These are phyloP conservation scores for Chytriomyces sp. DNA, from an alignment of 192 early-diverging fungal genomes.

Conservation along the genomic window DNA sequence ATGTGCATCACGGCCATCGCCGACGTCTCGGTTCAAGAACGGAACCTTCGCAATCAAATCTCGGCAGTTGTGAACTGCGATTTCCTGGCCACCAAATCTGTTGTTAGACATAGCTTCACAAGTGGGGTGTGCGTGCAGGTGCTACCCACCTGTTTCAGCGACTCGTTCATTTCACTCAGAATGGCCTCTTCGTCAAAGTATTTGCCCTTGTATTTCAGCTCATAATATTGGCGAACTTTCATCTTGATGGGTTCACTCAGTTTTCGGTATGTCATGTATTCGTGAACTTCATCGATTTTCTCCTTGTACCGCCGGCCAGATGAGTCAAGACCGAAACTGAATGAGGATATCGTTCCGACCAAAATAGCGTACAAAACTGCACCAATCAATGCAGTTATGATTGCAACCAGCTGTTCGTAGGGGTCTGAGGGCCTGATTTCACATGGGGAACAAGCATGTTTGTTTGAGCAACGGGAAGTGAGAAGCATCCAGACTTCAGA, in stretches of 20 bases:
- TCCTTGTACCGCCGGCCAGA: slow-evolving; percentile 52
- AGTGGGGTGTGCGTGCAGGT: background rate
- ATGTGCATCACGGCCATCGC: slow-evolving; percentile 49
- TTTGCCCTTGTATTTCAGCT: slow-evolving; percentile 57
- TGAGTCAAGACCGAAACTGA: slow-evolving; percentile 57
- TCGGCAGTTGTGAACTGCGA: slow-evolving; percentile 55
- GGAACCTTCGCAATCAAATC: slow-evolving; percentile 55
- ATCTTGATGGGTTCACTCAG: slow-evolving; percentile 34
- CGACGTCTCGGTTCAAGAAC: slow-evolving; percentile 49
- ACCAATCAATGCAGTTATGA: slow-evolving; percentile 43
- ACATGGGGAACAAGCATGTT: background rate
- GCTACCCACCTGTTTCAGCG: slow-evolving; percentile 45
- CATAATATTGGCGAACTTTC: slow-evolving; percentile 50
- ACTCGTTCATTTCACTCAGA: slow-evolving; percentile 52
- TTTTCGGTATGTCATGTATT: slow-evolving; percentile 58
- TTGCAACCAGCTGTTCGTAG: slow-evolving; percentile 44
- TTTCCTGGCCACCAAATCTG: slow-evolving; percentile 38
- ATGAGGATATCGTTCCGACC: slow-evolving; percentile 56
- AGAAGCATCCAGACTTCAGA: background rate
- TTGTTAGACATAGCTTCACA: background rate
- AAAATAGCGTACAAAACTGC: slow-evolving; percentile 48
- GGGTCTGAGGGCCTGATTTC: slow-evolving; percentile 37
- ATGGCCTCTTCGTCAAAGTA: slow-evolving; percentile 56
- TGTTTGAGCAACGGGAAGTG: slow-evolving; percentile 7
- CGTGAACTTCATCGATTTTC: slow-evolving; percentile 59